phyloP scores from a whole-genome alignment of 1,284 basidiomycete species.

The Ustilago lituana region DNA sequence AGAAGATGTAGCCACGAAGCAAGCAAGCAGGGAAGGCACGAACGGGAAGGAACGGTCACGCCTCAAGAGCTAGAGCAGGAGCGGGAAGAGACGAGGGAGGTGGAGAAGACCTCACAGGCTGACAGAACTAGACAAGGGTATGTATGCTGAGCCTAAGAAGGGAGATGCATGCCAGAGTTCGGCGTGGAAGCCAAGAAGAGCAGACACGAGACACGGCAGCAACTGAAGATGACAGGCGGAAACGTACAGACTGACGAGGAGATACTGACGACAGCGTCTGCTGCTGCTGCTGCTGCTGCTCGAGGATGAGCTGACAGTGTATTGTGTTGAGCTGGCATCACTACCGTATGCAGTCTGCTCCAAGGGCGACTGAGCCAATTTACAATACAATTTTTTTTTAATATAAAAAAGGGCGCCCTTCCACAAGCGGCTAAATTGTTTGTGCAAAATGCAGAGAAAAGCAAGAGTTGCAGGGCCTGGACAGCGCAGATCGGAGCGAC shows the following conservation, averaged over 20 bases:
- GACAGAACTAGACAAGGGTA: background rate
- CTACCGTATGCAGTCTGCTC: too few relatives aligned
- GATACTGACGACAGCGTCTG: too few relatives aligned
- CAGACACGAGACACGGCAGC: conserved; percentile 24
- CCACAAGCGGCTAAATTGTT: conserved; percentile 16
- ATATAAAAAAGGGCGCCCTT: background rate
- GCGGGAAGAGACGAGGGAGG: background rate
- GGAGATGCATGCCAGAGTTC: conserved; percentile 12
- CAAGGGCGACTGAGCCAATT: too few relatives aligned
- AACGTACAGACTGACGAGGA: too few relatives aligned
- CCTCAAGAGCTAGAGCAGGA: conserved; percentile 1
- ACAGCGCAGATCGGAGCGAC: background rate
- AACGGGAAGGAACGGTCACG: background rate
- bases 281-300: too few relatives aligned
- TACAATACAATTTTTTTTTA: background rate
- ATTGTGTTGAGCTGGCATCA: too few relatives aligned
- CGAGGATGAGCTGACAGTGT: too few relatives aligned
- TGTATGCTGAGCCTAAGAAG: conserved; percentile 1
- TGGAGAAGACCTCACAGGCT: background rate
- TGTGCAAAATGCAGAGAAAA: background rate
- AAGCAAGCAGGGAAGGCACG: background rate
- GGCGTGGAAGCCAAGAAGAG: conserved; percentile 35
- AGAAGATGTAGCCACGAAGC: conserved; percentile 6
- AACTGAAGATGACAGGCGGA: conserved; percentile 24
- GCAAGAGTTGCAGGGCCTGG: background rate